Evolutionary conservation across 2,329 filamentous ascomycete genomes (phyloP).

Genomic region (Calonectria multiphialidica): DNA sequence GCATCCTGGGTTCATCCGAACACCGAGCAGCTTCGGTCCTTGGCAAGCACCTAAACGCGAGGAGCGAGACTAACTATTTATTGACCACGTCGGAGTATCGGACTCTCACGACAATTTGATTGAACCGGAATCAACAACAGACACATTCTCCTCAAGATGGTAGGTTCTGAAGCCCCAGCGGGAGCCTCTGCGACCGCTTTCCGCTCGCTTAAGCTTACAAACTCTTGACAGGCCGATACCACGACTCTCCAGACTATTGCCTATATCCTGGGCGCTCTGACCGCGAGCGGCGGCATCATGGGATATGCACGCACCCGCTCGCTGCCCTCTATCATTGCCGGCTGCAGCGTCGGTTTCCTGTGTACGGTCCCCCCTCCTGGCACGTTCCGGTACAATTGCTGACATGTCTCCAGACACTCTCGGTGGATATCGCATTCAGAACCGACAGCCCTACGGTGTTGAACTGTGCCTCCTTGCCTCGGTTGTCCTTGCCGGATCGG

Average conservation of each 20-base stretch:
- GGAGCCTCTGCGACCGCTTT: not conserved
- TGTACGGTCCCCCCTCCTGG: conserved; percentile 55
- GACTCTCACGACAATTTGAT: not conserved
- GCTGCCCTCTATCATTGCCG: conserved; percentile 87
- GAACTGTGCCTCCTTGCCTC: conserved; percentile 93
- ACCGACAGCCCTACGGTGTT: conserved; percentile 81
- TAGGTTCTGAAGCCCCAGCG: conserved; percentile 4
- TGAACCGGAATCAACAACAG: conserved; percentile 1
- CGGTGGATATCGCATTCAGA: conserved; percentile 84
- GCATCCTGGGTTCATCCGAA: conserved; percentile 19
- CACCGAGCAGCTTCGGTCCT: conserved; percentile 19
- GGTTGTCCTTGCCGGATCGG: conserved; percentile 83
- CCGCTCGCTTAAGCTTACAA: not conserved
- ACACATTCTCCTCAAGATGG: conserved; percentile 17
- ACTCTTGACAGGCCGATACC: conserved; percentile 28
- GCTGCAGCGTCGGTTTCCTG: conserved; percentile 80
- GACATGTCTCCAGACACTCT: conserved; percentile 69
- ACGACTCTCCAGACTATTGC: conserved; percentile 68
- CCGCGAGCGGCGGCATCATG: conserved; percentile 86
- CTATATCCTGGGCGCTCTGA: conserved; percentile 83
- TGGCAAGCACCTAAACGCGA: conserved; percentile 16
- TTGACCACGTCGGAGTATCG: conserved; percentile 6
- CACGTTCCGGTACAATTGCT: not conserved
- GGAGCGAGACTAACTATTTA: conserved; percentile 14
- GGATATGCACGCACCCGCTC: conserved; percentile 90